A percentile compares a stretch with the other conserved stretches of the same genome.
These are phyloP conservation scores for Dysphania ambrosioides DNA, from an alignment of 148 eudicot species.

Conservation along the genomic window DNA sequence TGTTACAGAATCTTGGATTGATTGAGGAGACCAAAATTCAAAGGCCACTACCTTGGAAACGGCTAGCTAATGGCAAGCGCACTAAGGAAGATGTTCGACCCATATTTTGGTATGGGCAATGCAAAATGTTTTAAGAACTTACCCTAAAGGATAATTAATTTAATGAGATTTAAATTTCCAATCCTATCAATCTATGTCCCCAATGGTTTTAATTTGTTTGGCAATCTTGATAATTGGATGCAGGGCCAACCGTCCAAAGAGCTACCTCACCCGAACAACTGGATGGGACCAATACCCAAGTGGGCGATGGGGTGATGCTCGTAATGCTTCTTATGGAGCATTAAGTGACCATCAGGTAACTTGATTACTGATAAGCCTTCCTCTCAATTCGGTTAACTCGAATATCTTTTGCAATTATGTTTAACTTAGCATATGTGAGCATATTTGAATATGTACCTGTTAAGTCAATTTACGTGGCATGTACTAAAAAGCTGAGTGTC, in stretches of 20 bases:
- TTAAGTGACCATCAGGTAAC: slow-evolving; percentile 81
- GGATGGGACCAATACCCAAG: slow-evolving; percentile 92
- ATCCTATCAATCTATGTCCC: background rate
- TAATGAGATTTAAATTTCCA: background rate
- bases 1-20: slow-evolving; percentile 84
- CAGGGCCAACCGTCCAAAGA: slow-evolving; percentile 98
- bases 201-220: slow-evolving; percentile 1
- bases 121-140: background rate
- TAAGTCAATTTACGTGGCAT: background rate
- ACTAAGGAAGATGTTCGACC: slow-evolving; percentile 94
- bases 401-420: background rate
- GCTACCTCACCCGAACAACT: slow-evolving; percentile 76
- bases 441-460: background rate
- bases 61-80: slow-evolving; percentile 73
- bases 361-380: background rate
- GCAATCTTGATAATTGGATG: slow-evolving; percentile 25
- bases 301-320: slow-evolving; percentile 93
- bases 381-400: background rate
- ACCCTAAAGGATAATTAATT: slow-evolving; percentile 5
- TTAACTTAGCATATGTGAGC: background rate
- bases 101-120: slow-evolving; percentile 66
- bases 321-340: slow-evolving; percentile 87
- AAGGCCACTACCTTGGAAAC: slow-evolving; percentile 86
- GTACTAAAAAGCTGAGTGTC: background rate
- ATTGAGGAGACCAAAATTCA: slow-evolving; percentile 81